Evolutionary conservation across 2,329 filamentous ascomycete genomes (phyloP).

Genomic region (Cladophialophora yegresii): DNA sequence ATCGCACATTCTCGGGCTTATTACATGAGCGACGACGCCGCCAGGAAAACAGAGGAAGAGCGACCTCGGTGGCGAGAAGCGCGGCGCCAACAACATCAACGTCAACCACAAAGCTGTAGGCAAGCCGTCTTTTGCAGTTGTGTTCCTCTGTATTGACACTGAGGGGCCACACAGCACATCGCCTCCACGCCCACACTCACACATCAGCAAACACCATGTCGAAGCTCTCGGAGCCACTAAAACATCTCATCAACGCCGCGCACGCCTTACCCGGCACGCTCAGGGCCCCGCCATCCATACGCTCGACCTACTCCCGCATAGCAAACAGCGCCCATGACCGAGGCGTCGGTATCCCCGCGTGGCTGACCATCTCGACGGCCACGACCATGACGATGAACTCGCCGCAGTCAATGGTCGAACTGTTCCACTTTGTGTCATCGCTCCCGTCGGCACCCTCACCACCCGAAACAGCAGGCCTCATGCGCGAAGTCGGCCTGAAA

Average conservation of each 20-base stretch:
- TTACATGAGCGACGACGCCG: slow-evolving; percentile 21
- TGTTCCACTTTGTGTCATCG: slow-evolving; percentile 62
- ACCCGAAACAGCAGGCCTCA: slow-evolving; percentile 43
- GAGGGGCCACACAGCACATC: slow-evolving; percentile 7
- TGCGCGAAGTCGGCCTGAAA: slow-evolving; percentile 52
- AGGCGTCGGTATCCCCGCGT: slow-evolving; percentile 64
- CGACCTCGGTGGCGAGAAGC: slow-evolving; percentile 7
- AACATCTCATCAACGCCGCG: slow-evolving; percentile 71
- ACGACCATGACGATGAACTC: slow-evolving; percentile 86
- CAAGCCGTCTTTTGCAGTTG: neutral
- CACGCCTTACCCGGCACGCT: slow-evolving; percentile 66
- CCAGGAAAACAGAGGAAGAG: slow-evolving; percentile 5
- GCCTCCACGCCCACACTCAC: neutral
- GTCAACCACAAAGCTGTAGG: slow-evolving; percentile 9
- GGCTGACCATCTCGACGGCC: slow-evolving; percentile 72
- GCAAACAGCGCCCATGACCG: slow-evolving; percentile 63
- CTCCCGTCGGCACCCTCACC: slow-evolving; percentile 40
- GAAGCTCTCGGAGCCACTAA: slow-evolving; percentile 70
- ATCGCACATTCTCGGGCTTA: neutral
- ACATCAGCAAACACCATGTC: slow-evolving; percentile 57
- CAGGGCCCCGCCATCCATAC: slow-evolving; percentile 64
- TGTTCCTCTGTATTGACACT: neutral
- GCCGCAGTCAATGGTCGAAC: slow-evolving; percentile 61
- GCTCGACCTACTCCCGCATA: slow-evolving; percentile 65
- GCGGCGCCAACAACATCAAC: slow-evolving; percentile 1